These are phyloP conservation scores for Petunia axillaris DNA, from an alignment of 257 asterid genomes.

Conservation along the genomic window DNA sequence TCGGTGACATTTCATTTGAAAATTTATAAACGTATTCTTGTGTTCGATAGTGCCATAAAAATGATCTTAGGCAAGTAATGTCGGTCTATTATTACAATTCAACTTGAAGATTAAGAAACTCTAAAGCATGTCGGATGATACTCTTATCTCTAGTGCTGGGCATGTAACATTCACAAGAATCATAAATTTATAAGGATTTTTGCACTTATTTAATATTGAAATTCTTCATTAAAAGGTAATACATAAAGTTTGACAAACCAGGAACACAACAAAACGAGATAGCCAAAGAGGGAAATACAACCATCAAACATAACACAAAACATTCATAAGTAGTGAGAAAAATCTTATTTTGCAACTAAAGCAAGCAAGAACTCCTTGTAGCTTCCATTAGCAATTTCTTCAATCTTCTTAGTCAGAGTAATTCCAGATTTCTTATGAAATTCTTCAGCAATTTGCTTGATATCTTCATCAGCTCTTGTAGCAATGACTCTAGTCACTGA, in stretches of 20 bases:
- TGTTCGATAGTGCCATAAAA: too few species aligned
- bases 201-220: not conserved
- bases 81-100: too few species aligned
- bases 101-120: too few species aligned
- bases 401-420: conserved; percentile 51
- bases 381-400: conserved; percentile 69
- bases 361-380: conserved; percentile 76
- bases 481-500: conserved; percentile 65
- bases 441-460: conserved; percentile 66
- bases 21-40: too few species aligned
- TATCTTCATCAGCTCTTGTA: conserved; percentile 69
- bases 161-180: not conserved
- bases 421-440: conserved; percentile 42
- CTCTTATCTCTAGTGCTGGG: too few species aligned
- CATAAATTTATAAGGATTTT: too few species aligned
- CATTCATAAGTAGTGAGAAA: not conserved
- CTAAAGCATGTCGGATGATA: too few species aligned
- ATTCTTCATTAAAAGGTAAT: not conserved
- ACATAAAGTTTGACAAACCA: not conserved
- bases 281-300: not conserved
- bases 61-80: too few species aligned
- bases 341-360: conserved; percentile 41
- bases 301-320: not conserved
- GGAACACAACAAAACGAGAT: not conserved
- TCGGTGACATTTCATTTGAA: too few species aligned